Evolutionary conservation across 2,329 filamentous ascomycete genomes (phyloP).

Genomic region (Talaromyces verruculosus): DNA sequence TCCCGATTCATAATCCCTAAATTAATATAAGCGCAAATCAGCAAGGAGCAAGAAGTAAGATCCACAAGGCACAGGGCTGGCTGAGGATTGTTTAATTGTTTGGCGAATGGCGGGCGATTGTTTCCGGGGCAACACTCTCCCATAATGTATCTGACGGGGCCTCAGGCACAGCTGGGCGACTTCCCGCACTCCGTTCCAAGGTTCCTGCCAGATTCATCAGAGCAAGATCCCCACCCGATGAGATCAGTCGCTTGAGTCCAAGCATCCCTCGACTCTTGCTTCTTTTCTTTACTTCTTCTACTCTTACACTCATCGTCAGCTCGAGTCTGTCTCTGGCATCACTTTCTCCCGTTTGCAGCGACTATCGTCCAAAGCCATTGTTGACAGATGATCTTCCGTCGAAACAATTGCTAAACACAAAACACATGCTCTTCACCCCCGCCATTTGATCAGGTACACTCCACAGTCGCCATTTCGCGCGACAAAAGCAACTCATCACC

Average conservation of each 20-base stretch:
- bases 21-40: conserved; percentile 8
- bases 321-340: not conserved
- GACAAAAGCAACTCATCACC: not conserved
- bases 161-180: not conserved
- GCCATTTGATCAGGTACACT: conserved; percentile 1
- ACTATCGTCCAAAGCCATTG: not conserved
- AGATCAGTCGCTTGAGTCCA: not conserved
- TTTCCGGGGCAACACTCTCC: conserved; percentile 19
- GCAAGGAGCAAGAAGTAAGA: conserved; percentile 14
- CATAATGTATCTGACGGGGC: not conserved
- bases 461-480: conserved; percentile 15
- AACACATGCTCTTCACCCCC: conserved; percentile 12
- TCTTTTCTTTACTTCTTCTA: not conserved
- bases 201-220: conserved; percentile 6
- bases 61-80: conserved; percentile 18
- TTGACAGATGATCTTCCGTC: not conserved
- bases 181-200: conserved; percentile 6
- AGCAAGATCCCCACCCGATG: conserved; percentile 2
- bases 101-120: conserved; percentile 6
- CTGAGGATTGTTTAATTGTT: conserved; percentile 14
- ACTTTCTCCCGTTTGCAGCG: not conserved
- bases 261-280: not conserved
- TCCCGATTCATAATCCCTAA: not conserved
- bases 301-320: not conserved
- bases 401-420: conserved; percentile 8